phyloP scores from a whole-genome alignment of 306 rosid species.

The Cicer chorassanicum region DNA sequence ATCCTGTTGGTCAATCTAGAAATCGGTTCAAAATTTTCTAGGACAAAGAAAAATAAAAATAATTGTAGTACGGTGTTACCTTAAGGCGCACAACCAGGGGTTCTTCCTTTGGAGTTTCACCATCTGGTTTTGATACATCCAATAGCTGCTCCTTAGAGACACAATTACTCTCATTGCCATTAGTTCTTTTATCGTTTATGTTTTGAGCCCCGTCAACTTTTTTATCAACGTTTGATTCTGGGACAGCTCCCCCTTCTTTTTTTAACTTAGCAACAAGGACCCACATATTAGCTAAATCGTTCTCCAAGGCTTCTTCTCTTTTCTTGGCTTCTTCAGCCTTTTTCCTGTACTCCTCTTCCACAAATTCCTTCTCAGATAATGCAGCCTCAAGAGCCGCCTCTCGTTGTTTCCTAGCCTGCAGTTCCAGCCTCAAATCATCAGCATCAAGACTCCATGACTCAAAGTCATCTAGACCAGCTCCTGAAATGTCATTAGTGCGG shows the following conservation, averaged over 20 bases:
- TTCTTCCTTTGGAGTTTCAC: constrained; percentile 69
- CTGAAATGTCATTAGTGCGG: constrained; percentile 68
- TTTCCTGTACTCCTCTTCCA: constrained; percentile 84
- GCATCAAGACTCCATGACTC: constrained; percentile 84
- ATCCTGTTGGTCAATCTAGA: background rate
- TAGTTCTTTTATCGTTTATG: constrained; percentile 48
- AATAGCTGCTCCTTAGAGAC: constrained; percentile 56
- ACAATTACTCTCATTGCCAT: constrained; percentile 47
- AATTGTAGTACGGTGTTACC: constrained; percentile 51
- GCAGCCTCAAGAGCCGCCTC: constrained; percentile 94
- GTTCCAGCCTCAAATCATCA: constrained; percentile 84
- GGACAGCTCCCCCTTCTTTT: constrained; percentile 78
- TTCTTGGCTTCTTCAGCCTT: constrained; percentile 88
- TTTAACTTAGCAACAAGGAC: constrained; percentile 97
- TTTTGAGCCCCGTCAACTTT: constrained; percentile 58
- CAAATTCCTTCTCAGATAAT: constrained; percentile 83
- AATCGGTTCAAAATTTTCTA: constrained; percentile 17
- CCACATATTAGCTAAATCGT: constrained; percentile 99
- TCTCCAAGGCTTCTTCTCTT: constrained; percentile 94
- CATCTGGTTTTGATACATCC: constrained; percentile 61
- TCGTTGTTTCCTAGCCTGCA: constrained; percentile 93
- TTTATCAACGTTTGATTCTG: constrained; percentile 63
- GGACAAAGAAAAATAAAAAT: constrained; percentile 9
- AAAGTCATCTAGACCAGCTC: constrained; percentile 63
- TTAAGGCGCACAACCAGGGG: constrained; percentile 92